Evolutionary conservation across 129 eudicot species (phyloP), one percentile per base, ranked within the genome.

Genomic region (Silybum marianum): DNA sequence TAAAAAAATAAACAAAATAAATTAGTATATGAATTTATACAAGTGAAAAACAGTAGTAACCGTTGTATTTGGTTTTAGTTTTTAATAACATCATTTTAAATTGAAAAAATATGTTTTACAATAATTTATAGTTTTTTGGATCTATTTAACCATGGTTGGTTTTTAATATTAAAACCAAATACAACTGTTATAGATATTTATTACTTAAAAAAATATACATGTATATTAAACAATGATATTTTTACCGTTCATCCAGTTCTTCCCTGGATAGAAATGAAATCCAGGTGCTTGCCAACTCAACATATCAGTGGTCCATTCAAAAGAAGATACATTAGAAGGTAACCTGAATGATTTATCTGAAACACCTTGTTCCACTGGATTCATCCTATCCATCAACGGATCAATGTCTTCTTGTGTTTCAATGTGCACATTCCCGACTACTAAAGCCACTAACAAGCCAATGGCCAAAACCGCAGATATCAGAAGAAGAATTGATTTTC

Each of bases 321-420:
- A 83, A 9, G 83, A 78, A 14, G 84, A 70, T 23, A 30, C 44
- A 2, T 84, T 78, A 54, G 44, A 18, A 0, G 84, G 81, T 36
- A 84, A 87, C 22, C 72, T 81, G 23, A 42, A 83, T 10, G 91
- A 82, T 84, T 91, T 91, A 6, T 84, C 86, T 4, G 97, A 91
- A 25, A 91, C 91, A 6, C 94, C 94, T 71, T 86, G 87, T 16
- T 81, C 85, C 28, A 74, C 82, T 21, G 87, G 87, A 38, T 78
- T 54, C 71, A 75, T 72, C 75, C 88, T 69, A 13, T 68, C 79
- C 7, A 46, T 8, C 73, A 42, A 65, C 23, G 74, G 78, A 42
- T 48, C 85, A 60, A 71, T 30, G 19, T 78, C 24, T 0, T 78
- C 63, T 13, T 30, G 46, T 74, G 78, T 42, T 65, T 66, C 79